These are phyloP conservation scores for Aspergillus wentii DNA, from an alignment of 495 filamentous ascomycete genomes.

Conservation along the genomic window DNA sequence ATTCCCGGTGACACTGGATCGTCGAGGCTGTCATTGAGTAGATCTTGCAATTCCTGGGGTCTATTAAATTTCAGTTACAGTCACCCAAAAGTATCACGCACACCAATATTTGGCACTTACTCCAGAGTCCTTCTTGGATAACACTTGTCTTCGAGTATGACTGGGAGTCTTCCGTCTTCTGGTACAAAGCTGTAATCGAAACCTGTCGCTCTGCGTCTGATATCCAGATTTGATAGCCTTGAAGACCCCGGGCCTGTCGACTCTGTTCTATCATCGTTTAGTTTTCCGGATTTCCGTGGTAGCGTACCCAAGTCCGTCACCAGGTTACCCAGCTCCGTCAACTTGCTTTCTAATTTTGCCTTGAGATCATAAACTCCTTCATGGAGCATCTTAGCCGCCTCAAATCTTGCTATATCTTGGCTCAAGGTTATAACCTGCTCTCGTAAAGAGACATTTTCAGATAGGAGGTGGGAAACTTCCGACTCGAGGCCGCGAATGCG, in stretches of 20 bases:
- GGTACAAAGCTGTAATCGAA: slow-evolving; percentile 6
- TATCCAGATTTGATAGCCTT: slow-evolving; percentile 12
- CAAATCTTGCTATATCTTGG: slow-evolving; percentile 55
- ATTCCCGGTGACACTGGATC: slow-evolving; percentile 58
- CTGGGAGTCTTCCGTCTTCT: slow-evolving; percentile 66
- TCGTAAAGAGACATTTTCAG: slow-evolving; percentile 82
- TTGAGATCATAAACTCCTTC: slow-evolving; percentile 62
- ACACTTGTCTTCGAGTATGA: slow-evolving; percentile 77
- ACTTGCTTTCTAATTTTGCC: slow-evolving; percentile 62
- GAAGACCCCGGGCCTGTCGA: slow-evolving; percentile 9
- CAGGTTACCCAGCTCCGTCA: slow-evolving; percentile 61
- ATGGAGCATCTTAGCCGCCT: slow-evolving; percentile 34
- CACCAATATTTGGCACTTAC: slow-evolving; percentile 40
- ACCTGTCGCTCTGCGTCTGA: slow-evolving; percentile 9
- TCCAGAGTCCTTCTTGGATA: slow-evolving; percentile 71
- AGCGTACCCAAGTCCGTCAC: slow-evolving; percentile 56
- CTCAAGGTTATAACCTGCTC: slow-evolving; percentile 72
- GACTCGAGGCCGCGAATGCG: slow-evolving; percentile 84
- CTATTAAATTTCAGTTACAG: slow-evolving; percentile 23
- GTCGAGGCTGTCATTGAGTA: slow-evolving; percentile 45
- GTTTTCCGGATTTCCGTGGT: slow-evolving; percentile 29
- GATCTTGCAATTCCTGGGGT: slow-evolving; percentile 33
- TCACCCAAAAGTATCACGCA: not conserved
- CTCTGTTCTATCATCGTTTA: slow-evolving; percentile 10
- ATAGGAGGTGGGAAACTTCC: slow-evolving; percentile 74